These are phyloP conservation scores for Skeletonema costatum DNA, from an alignment of 108 stramenopile genomes.

Conservation along the genomic window DNA sequence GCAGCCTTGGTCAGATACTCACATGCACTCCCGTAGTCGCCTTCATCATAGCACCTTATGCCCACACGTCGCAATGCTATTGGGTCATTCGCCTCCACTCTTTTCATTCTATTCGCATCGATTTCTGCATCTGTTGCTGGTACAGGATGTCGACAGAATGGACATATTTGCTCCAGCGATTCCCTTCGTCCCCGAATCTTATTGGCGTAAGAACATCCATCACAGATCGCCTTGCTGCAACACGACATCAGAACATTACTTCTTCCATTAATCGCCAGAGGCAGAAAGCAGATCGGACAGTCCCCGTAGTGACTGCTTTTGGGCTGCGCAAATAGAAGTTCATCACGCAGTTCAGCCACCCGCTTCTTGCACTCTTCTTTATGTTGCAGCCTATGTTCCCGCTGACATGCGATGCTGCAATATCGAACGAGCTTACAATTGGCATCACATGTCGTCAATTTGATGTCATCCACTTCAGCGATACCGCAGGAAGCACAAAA, in stretches of 20 bases:
- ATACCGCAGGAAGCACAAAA: neutral
- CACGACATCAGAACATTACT: neutral
- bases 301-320: neutral
- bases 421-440: too few relatives aligned
- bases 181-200: neutral
- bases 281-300: neutral
- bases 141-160: too few relatives aligned
- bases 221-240: neutral
- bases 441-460: too few relatives aligned
- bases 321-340: neutral
- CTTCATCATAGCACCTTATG: too few relatives aligned
- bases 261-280: neutral
- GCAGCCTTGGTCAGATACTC: neutral
- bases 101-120: too few relatives aligned
- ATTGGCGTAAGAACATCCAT: neutral
- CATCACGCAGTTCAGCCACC: neutral
- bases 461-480: too few relatives aligned
- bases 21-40: neutral
- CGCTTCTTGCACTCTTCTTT: neutral
- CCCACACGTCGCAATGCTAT: too few relatives aligned
- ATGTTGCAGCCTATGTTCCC: too few relatives aligned
- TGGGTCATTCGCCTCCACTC: too few relatives aligned
- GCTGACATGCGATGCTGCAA: too few relatives aligned
- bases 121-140: too few relatives aligned
- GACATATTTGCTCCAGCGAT: too few relatives aligned